Evolutionary conservation across 257 asterid genomes (phyloP), one percentile per base, ranked within the genome.

Genomic region (Solanum lignicaule): DNA sequence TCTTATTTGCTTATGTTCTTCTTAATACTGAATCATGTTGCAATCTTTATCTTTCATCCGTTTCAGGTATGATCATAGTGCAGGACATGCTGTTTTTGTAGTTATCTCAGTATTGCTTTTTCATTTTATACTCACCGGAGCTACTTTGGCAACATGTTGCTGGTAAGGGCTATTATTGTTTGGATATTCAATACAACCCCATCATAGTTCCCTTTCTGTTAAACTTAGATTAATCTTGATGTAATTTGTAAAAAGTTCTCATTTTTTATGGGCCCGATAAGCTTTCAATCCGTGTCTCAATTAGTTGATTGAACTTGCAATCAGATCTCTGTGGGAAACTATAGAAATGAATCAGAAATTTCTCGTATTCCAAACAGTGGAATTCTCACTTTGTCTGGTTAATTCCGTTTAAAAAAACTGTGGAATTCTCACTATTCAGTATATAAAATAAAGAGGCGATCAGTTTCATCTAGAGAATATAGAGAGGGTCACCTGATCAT

Each of bases 31-130:
- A 88, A 76, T 36, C 33, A 20, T 83, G 83, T 76, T 86, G 65
- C 83, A 68, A 87, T 41, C 65, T 75, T 83, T 36, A 81, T 69
- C 31, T 85, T 79, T 89, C 46, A 86, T 90, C 84, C 83, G 88
- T 91, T 92, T 89, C 97, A 97, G 99, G 98, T 97, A 96, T 87
- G 99, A 94, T 90, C 98, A 94, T 86, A 95, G 98, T 84, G 93
- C 89, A n/a, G 99, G 99, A 46, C 99, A 97, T 88, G 93, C 99
- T 89, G 92, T 94, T 91, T 96, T 92, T 88, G 98, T 97, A 87
- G 95, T 97, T 85, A 90, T 94, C 90, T 95, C 98, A 72, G 98
- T 94, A 43, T 90, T 96, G 90, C 91, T 97, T 93, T 92, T 94
- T 89, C 98, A 97, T 90, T 96, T 97, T 91, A 90, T 96, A 79